Percentiles rank a stretch among this genome's conserved stretches.
Conservation (phyloP, 768 basidiomycete genomes). For the Phanerodontia chrysosporium region DNA sequence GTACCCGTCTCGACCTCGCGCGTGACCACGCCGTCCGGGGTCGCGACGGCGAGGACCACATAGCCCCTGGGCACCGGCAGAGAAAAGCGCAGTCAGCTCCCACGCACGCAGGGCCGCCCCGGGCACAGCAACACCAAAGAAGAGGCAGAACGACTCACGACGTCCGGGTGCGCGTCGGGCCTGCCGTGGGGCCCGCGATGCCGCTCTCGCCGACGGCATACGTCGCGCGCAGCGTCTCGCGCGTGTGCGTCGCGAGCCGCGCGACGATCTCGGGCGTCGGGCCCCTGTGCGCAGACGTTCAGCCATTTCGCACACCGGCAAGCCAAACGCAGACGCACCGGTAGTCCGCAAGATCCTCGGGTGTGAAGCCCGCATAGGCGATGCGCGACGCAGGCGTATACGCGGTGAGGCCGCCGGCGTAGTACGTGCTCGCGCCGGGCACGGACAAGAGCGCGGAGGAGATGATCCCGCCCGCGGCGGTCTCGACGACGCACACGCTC, state of each 20-base stretch:
- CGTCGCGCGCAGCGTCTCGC: neutral
- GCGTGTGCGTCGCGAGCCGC: neutral
- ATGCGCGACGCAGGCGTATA: conserved; percentile 3
- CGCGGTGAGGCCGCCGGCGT: conserved; percentile 1
- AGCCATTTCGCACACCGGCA: too few species aligned
- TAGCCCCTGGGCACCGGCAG: neutral
- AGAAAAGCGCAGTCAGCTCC: neutral
- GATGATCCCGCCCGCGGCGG: neutral
- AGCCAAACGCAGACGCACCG: too few species aligned
- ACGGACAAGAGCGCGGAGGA: neutral
- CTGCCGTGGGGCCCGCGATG: neutral
- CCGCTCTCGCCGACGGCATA: conserved; percentile 1
- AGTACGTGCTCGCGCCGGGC: conserved; percentile 1
- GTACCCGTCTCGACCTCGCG: neutral
- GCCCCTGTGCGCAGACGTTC: neutral
- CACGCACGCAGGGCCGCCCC: neutral
- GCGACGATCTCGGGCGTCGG: conserved; percentile 2
- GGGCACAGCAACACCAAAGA: too few species aligned
- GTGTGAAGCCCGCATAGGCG: neutral
- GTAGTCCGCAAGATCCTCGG: neutral
- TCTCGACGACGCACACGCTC: conserved; percentile 1
- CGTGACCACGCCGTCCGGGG: neutral
- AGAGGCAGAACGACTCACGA: too few species aligned
- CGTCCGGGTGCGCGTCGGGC: neutral
- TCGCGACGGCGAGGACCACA: neutral